These are phyloP conservation scores for Macrophomina tecta DNA, from an alignment of 2,329 filamentous ascomycete species.

Conservation along the genomic window DNA sequence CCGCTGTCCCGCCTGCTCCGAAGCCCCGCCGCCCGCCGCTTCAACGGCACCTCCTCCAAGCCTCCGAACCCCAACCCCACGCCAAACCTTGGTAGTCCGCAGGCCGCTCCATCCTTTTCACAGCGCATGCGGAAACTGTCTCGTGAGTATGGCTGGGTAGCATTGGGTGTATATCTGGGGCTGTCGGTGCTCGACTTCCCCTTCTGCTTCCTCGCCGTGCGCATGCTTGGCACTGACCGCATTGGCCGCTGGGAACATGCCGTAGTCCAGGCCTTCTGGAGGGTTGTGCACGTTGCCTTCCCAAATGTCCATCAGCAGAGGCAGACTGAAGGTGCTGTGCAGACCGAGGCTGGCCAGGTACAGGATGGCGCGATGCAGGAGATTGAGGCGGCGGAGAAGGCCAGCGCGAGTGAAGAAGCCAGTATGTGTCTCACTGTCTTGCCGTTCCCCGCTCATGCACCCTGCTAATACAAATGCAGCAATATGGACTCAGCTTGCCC, in stretches of 20 bases:
- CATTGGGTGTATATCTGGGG: conserved; percentile 85
- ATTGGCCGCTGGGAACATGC: conserved; percentile 78
- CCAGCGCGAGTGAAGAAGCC: conserved; percentile 68
- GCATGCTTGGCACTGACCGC: conserved; percentile 79
- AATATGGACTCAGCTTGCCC: conserved; percentile 82
- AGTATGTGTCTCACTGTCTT: conserved; percentile 62
- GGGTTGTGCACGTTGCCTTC: conserved; percentile 65
- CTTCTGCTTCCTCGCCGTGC: conserved; percentile 90
- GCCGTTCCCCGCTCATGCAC: neutral
- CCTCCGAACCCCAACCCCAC: conserved; percentile 43
- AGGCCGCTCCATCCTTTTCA: conserved; percentile 62
- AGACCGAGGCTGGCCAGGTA: conserved; percentile 48
- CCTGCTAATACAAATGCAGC: conserved; percentile 48
- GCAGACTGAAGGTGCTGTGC: conserved; percentile 48
- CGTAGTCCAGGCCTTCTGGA: conserved; percentile 66
- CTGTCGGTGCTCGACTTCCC: conserved; percentile 90
- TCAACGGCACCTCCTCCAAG: conserved; percentile 42
- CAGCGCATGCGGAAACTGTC: conserved; percentile 81
- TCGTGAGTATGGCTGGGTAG: conserved; percentile 92
- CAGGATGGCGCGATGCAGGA: conserved; percentile 49
- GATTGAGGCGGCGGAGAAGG: conserved; percentile 63
- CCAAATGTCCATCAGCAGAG: conserved; percentile 57
- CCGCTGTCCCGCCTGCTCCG: conserved; percentile 31
- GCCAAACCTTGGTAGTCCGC: conserved; percentile 48
- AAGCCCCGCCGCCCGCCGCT: conserved; percentile 36